Evolutionary conservation across 2,329 filamentous ascomycete species (phyloP), one percentile per base, ranked within the genome.

Genomic region (Calycina marina): DNA sequence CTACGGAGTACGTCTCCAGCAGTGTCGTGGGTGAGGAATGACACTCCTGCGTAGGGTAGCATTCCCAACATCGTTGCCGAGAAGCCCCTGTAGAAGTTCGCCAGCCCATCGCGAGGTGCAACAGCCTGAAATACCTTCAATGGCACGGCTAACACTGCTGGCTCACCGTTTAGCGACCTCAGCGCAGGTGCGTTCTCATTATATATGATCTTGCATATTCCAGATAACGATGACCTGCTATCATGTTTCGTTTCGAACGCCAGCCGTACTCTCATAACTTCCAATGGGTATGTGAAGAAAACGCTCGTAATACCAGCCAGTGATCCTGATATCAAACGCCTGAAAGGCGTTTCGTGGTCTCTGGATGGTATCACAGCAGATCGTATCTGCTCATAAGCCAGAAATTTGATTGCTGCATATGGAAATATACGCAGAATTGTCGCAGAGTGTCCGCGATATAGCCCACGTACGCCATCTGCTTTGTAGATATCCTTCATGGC

Each of bases 21-120:
- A 4, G 82, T 84, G 55, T 98, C 90, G 59, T 98, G 90, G 0
- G 84, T 93, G 25, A 98, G 68, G 59, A 98, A 98, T 1, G 85
- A 93, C 50, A 92, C 77, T 47, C 90, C 90, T 1, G 90, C 90
- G 51, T 98, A 98, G 0, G 90, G 90, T 1, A 98, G 62, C 88
- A 98, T 98, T 46, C 90, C 90, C 38, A 92, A 65, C 4, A 98
- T 57, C 0, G 90, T 96, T 0, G 88, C 82, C 0, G 75, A 72
- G 55, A 98, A 98, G 30, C 90, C 90, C 30, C 90, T 75, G 58
- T 94, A 98, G 55, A 98, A 98, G 56, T 98, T 98, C 35, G 72
- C 58, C 1, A 96, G 54, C 4, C 88, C 88, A 8, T 66, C 67
- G 15, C 63, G 65, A 1, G 81, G 77, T 0, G 69, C 62, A 0